Base-by-base conservation (phyloP, 2,329 filamentous ascomycete species). In the Dactylellina haptotyla region DNA sequence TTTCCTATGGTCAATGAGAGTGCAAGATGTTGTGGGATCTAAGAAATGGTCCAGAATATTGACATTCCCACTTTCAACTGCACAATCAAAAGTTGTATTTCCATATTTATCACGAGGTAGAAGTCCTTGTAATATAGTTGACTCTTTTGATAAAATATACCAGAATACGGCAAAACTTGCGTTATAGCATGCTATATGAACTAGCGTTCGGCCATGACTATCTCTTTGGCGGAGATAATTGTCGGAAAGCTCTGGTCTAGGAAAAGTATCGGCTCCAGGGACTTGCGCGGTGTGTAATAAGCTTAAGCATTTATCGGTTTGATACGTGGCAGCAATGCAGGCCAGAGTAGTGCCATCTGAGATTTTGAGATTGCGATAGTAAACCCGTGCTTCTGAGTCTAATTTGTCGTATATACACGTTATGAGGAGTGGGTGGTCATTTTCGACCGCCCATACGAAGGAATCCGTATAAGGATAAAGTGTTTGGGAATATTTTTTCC, bases 381-480 rank as follows among this genome's bases (percentile, higher is more conserved):
- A 20, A 4, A 1, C 2, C 3, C 2, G 34, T 20, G 26, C 14
- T n/a, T 14, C n/a, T 14, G 2, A n/a, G 2, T 37, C n/a, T 20
- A 20, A n/a, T 25, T 20, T 70, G 5, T 34, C 32, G 5, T 37
- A 37, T 37, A 70, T 70, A 12, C 32, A 9, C 2, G 14, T 43
- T 3, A 70, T 4, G 3, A 70, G 41, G 3, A 45, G 0, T 12
- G 0, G 1, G 16, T 70, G 65, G n/a, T 57, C 56, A 16, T 70
- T 70, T 45, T 70, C 65, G 28, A 70, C 39, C 4, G 57, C 65
- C 65, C 65, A 70, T 12, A 70, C 50, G 18, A 70, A 70, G 18
- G 65, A 39, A 28, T 70, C 65, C 4, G 65, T 63, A 9, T 63
- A 63, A 18, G 37, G 57, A 37, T 70, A 48, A 1, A 16, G n/a